phyloP scores from a whole-genome alignment of 2,329 filamentous ascomycete species.

The Ophiostoma sp. region DNA sequence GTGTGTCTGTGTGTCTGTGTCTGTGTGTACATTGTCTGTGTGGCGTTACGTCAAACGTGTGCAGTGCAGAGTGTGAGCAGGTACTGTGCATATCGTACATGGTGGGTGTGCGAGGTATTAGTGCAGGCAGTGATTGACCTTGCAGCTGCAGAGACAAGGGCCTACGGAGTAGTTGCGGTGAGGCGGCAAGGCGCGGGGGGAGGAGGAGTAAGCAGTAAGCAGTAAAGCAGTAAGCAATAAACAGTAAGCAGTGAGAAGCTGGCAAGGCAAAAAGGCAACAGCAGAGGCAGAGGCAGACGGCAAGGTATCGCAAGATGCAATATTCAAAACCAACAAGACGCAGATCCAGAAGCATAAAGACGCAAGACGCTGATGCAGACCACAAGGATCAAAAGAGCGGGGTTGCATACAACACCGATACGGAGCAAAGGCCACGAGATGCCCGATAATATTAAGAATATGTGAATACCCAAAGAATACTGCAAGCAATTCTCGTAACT shows the following conservation, averaged over 20 bases:
- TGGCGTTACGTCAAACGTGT: neutral
- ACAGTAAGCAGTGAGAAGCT: neutral
- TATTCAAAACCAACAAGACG: neutral
- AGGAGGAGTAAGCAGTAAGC: neutral
- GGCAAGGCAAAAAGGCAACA: too few relatives aligned
- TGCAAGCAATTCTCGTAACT: too few relatives aligned
- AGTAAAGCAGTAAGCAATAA: neutral
- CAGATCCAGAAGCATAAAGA: neutral
- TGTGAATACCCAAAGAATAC: too few relatives aligned
- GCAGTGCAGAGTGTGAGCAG: neutral
- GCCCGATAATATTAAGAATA: neutral
- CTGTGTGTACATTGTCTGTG: neutral
- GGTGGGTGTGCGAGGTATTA: neutral
- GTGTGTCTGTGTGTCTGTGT: neutral
- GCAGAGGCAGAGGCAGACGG: too few relatives aligned
- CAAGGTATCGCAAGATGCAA: neutral
- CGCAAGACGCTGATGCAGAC: neutral
- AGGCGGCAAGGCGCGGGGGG: neutral
- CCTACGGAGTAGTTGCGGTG: neutral
- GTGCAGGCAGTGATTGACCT: neutral
- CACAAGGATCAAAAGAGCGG: too few relatives aligned
- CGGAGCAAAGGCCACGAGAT: neutral
- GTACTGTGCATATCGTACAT: too few relatives aligned
- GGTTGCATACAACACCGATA: neutral
- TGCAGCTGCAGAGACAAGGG: conserved; percentile 3